Evolutionary conservation across 345 rosid genomes (phyloP).

Genomic region (Eutrema yunnanense): DNA sequence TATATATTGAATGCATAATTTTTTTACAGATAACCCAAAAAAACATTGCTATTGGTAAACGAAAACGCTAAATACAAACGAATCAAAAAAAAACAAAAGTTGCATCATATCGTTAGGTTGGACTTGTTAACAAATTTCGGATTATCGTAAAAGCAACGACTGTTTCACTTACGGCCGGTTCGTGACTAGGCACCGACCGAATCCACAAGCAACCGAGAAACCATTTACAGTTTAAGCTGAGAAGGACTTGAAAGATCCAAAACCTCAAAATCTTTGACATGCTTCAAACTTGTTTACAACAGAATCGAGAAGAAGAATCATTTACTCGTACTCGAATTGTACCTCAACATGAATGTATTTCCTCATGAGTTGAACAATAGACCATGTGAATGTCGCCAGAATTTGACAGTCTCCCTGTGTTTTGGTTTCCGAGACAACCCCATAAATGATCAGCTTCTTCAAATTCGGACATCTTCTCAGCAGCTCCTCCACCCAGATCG

Average conservation of each 20-base stretch:
- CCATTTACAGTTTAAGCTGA: neutral
- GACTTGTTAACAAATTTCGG: too few relatives aligned
- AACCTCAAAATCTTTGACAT: conserved; percentile 10
- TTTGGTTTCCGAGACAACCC: conserved; percentile 67
- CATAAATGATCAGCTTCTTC: conserved; percentile 57
- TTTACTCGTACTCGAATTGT: conserved; percentile 57
- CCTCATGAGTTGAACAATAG: conserved; percentile 72
- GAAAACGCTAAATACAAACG: too few relatives aligned
- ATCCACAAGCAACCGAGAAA: neutral
- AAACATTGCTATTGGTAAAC: too few relatives aligned
- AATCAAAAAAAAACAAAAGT: too few relatives aligned
- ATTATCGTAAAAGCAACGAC: neutral
- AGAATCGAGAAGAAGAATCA: neutral
- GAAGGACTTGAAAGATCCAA: neutral
- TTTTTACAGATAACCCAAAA: too few relatives aligned
- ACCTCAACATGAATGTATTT: conserved; percentile 67
- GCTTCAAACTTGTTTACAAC: conserved; percentile 6
- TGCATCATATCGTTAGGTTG: too few relatives aligned
- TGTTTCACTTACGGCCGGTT: neutral
- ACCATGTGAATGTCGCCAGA: conserved; percentile 62
- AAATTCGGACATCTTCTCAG: conserved; percentile 65
- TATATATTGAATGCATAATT: too few relatives aligned
- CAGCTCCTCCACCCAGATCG: conserved; percentile 59
- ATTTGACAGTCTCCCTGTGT: conserved; percentile 57
- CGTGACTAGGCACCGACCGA: neutral